Percentiles rank a stretch among this genome's conserved stretches.
Evolutionary conservation across 2,329 filamentous ascomycete species (phyloP).

Genomic region (Bipolaris zeicola): DNA sequence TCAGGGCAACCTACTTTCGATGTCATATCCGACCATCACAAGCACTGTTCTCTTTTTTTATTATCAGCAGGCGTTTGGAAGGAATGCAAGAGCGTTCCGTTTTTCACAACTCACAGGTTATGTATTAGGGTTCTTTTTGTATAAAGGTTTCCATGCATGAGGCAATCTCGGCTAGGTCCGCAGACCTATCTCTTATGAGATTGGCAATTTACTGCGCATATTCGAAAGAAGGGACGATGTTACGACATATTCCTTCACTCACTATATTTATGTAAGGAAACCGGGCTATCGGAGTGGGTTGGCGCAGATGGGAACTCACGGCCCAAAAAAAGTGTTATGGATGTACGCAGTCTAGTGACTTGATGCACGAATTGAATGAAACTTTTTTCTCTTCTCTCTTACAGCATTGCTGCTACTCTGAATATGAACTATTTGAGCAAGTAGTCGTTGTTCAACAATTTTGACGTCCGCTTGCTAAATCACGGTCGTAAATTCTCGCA

Average conservation of each 20-base stretch:
- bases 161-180: not conserved
- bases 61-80: not conserved
- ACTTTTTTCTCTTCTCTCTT: not conserved
- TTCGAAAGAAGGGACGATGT: conserved; percentile 2
- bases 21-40: not conserved
- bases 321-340: conserved; percentile 12
- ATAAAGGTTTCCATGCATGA: not conserved
- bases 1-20: not conserved
- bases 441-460: no score
- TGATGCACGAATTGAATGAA: conserved; percentile 8
- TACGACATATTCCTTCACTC: conserved; percentile 8
- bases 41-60: not conserved
- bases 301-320: conserved; percentile 7
- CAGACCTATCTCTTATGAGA: not conserved
- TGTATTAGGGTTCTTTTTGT: not conserved
- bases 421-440: not conserved
- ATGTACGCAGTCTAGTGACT: conserved; percentile 2
- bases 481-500: no score
- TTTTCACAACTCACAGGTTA: not conserved
- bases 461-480: no score
- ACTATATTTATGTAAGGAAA: not conserved
- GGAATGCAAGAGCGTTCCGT: not conserved
- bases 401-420: not conserved
- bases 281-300: not conserved
- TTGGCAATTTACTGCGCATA: not conserved